Evolutionary conservation across 1,284 basidiomycete species (phyloP), one percentile per base, ranked within the genome.

Genomic region (Pyrrhoderma noxium): DNA sequence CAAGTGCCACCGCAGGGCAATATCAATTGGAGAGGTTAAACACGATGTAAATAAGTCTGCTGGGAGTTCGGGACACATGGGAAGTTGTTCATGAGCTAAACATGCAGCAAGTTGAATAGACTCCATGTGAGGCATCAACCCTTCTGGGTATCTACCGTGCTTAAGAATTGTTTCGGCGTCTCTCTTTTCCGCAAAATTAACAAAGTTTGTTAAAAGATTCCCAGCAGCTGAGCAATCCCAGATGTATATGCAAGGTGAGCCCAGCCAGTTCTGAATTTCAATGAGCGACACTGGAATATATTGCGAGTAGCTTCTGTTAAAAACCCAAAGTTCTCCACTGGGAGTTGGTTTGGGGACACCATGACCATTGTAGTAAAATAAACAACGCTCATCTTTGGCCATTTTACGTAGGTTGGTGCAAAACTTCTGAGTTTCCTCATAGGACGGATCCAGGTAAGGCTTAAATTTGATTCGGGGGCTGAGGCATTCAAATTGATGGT

Each of bases 181-280:
- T 25, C 90, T 81, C 45, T 86, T 76, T 61, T 91, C 82, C 1
- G 92, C 92, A 58, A 93, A 89, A 55, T 79, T 79, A 64, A 89
- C 89, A 68, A 96, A 97, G 68, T 96, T 98, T 57, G 80, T 79
- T 42, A 99, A 75, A 45, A 99, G 84, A 65, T 97, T 85, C 0
- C 95, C 95, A 0, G 96, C 94, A 7, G 92, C 89, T 11, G 93
- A 96, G 64, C 95, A 97, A 64, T 99, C 95, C 95, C 95, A 99
- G 49, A 99, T 92, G 64, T 95, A 99, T 51, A 99, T 93, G 49
- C 91, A 94, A 1, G 96, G 95, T 2, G 92, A 92, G 3, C 89
- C 89, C 1, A 94, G 70, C 92, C 93, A 96, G 39, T 77, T 80
- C 65, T 96, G 93, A 9, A 98, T 74, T 61, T 98, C 94, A 65